These are phyloP conservation scores for Kuraishia borneana DNA, from an alignment of 805 yeast genomes.

Conservation along the genomic window DNA sequence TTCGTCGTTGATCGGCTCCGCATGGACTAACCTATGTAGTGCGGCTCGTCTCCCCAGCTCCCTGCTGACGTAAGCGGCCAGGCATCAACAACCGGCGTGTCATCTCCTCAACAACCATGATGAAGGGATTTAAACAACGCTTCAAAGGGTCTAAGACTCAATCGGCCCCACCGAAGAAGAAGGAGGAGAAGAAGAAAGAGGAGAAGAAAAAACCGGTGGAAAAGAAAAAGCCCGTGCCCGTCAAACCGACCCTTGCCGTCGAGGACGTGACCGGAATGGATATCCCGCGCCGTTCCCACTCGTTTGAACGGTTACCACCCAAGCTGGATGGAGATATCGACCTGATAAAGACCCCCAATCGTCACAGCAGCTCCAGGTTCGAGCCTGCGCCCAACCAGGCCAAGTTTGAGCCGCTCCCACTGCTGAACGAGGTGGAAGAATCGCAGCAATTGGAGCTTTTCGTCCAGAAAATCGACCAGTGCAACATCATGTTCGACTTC, in stretches of 20 bases:
- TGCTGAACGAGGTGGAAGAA: constrained; percentile 73
- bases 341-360: constrained; percentile 72
- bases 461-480: constrained; percentile 83
- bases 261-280: constrained; percentile 4
- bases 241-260: background rate
- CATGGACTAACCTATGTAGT: constrained; percentile 4
- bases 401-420: constrained; percentile 64
- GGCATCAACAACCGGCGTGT: too few species aligned
- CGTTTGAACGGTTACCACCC: constrained; percentile 45
- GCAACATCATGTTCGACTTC: constrained; percentile 90
- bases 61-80: background rate
- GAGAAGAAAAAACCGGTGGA: constrained; percentile 17
- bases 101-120: constrained; percentile 40
- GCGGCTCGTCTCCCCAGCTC: background rate
- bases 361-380: constrained; percentile 87
- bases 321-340: constrained; percentile 68
- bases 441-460: constrained; percentile 75
- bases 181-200: constrained; percentile 30
- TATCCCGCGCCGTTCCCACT: constrained; percentile 34
- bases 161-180: constrained; percentile 15
- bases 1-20: constrained; percentile 3
- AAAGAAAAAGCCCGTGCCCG: constrained; percentile 4
- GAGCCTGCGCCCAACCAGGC: constrained; percentile 64
- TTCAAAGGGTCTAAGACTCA: constrained; percentile 26
- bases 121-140: constrained; percentile 64